Conservation (phyloP, 768 basidiomycete species). For the Roridomyces roridus region DNA sequence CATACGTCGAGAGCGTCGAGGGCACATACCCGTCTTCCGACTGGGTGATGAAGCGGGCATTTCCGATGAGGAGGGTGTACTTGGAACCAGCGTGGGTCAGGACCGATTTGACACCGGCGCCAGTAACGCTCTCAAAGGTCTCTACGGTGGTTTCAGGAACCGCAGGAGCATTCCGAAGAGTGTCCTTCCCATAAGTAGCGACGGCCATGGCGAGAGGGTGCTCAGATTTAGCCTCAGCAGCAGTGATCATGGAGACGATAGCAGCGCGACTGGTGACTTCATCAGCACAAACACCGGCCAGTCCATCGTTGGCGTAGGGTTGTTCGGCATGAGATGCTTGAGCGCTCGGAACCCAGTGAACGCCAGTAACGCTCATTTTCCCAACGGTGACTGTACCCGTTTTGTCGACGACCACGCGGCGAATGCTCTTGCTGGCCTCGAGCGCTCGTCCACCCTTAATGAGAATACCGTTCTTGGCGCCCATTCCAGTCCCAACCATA, state of each 20-base stretch:
- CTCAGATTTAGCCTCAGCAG: conserved; percentile 90
- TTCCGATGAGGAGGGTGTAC: conserved; percentile 77
- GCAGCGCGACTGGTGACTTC: conserved; percentile 63
- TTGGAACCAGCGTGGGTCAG: conserved; percentile 59
- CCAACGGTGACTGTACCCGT: conserved; percentile 97
- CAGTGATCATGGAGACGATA: conserved; percentile 82
- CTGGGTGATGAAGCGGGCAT: conserved; percentile 70
- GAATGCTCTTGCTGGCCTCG: conserved; percentile 86
- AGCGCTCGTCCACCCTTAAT: conserved; percentile 97
- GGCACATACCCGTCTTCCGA: conserved; percentile 62
- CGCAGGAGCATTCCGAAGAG: conserved; percentile 44
- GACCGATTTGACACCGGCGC: conserved; percentile 83
- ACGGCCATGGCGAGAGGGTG: conserved; percentile 97
- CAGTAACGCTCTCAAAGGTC: conserved; percentile 87
- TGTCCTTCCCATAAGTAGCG: conserved; percentile 77
- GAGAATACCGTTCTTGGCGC: conserved; percentile 94
- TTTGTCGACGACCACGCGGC: conserved; percentile 91
- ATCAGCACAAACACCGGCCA: conserved; percentile 62
- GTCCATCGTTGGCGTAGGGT: conserved; percentile 48
- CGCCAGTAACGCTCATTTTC: conserved; percentile 81
- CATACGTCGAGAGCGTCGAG: conserved; percentile 64
- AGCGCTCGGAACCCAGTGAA: conserved; percentile 70
- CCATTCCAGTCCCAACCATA: conserved; percentile 99
- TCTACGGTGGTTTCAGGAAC: conserved; percentile 63
- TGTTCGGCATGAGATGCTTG: conserved; percentile 37